These are phyloP conservation scores for Coccomyxa sp. DNA, from an alignment of 139 green algal genomes.

Conservation along the genomic window DNA sequence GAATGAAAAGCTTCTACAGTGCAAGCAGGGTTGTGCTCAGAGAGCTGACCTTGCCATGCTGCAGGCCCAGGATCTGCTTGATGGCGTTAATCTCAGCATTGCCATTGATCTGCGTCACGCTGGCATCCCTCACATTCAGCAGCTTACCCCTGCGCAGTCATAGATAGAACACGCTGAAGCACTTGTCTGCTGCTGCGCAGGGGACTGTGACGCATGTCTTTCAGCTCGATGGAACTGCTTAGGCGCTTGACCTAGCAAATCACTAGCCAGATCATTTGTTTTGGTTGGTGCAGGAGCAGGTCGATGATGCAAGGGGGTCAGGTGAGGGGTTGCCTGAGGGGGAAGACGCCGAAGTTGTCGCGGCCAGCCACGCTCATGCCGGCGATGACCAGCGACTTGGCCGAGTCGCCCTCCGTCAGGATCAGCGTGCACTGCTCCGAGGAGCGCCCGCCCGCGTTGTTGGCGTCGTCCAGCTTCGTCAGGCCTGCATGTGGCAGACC, in stretches of 20 bases:
- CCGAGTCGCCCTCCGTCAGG: slow-evolving; percentile 97
- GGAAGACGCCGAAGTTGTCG: slow-evolving; percentile 97
- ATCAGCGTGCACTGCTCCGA: slow-evolving; percentile 97
- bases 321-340: slow-evolving; percentile 60
- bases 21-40: too few relatives aligned
- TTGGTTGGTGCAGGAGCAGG: neutral
- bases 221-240: too few relatives aligned
- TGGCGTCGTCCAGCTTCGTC: slow-evolving; percentile 97
- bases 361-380: slow-evolving; percentile 93
- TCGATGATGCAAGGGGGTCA: neutral
- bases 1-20: too few relatives aligned
- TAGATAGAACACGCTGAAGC: too few relatives aligned
- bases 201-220: too few relatives aligned
- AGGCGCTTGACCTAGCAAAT: too few relatives aligned
- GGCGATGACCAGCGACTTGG: slow-evolving; percentile 93
- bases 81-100: slow-evolving; percentile 98
- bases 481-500: slow-evolving; percentile 60
- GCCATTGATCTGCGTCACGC: slow-evolving; percentile 78
- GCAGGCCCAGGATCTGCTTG: slow-evolving; percentile 99
- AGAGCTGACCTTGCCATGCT: slow-evolving; percentile 82
- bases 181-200: too few relatives aligned
- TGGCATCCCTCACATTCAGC: slow-evolving; percentile 97
- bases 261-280: neutral
- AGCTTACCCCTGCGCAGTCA: slow-evolving; percentile 84
- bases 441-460: slow-evolving; percentile 87